These are phyloP conservation scores for Trametes polyzona DNA, from an alignment of 1,284 basidiomycete genomes.

Conservation along the genomic window DNA sequence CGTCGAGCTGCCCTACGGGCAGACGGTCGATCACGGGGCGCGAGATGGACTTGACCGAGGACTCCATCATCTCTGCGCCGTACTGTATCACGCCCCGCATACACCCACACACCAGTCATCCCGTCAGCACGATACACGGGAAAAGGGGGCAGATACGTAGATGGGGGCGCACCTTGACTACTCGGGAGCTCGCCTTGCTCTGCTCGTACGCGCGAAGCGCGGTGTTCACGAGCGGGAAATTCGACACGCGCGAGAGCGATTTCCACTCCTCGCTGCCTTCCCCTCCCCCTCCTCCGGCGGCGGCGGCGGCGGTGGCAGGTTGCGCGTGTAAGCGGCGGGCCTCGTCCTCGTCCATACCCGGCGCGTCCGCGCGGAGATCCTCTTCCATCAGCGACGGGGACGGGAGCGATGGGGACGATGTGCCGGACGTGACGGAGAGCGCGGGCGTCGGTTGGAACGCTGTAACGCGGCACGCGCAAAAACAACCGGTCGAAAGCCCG, in stretches of 20 bases:
- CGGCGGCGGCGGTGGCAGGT: neutral
- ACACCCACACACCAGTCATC: neutral
- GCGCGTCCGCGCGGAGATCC: constrained; percentile 23
- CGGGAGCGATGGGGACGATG: constrained; percentile 39
- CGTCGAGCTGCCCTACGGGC: constrained; percentile 79
- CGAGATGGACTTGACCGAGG: constrained; percentile 81
- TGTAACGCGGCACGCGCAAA: constrained; percentile 10
- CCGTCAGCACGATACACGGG: neutral
- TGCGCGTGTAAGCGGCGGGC: neutral
- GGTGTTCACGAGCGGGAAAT: constrained; percentile 64
- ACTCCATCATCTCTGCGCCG: constrained; percentile 88
- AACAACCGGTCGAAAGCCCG: constrained; percentile 6
- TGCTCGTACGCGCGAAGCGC: constrained; percentile 77
- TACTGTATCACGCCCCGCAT: constrained; percentile 55
- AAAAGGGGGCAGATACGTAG: neutral
- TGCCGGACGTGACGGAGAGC: constrained; percentile 38
- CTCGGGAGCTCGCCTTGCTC: constrained; percentile 75
- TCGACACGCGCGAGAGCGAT: constrained; percentile 55
- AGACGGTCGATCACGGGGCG: constrained; percentile 84
- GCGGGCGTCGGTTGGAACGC: constrained; percentile 43
- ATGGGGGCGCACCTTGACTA: constrained; percentile 73
- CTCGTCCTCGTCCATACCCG: neutral
- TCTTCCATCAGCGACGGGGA: constrained; percentile 30
- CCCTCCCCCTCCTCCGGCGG: neutral
- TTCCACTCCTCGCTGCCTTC: constrained; percentile 36